Base-by-base conservation (phyloP, 2,329 filamentous ascomycete genomes). In the Phialophora tarda region DNA sequence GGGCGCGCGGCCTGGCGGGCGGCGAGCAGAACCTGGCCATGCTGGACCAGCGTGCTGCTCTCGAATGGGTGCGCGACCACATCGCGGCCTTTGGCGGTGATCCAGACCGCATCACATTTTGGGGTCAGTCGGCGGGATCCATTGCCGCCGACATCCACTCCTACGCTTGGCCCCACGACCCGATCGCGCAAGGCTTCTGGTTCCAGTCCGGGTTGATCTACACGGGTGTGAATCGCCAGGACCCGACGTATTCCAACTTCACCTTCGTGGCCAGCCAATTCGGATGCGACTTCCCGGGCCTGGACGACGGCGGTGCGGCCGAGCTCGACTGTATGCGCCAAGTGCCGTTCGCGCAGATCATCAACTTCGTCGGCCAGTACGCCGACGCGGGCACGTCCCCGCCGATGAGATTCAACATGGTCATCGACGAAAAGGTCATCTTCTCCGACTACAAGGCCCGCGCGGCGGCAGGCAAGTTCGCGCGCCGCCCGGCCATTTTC, bases 61-160 rank as follows among this genome's bases (percentile, higher is more conserved):
- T 86, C 0, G 81, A 85, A 73, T 86, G 84, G 84, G 74, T 84
- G 0, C 77, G 77, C 2, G 77, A 81, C 50, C 85, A 86, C 71
- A 82, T 85, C 24, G 78, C 71, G 8, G 74, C 75, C 0, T 87
- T 87, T 68, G 83, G 83, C 21, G 85, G 85, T 14, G 81, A 84
- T 66, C 75, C 79, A 1, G 55, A 73, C 0, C 74, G 75, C n/a
- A 83, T 85, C 67, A 78, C 78, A 0, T 75, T 83, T 26, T 82
- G 80, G 72, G 83, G 83, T 12, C 79, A 83, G 51, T 82, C 81
- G 28, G 82, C 83, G 11, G 63, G 64, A 5, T 60, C 66, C 11
- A 30, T 47, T 17, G 14, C 23, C 30, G 47, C 50, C 1, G 65
- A 68, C 50, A 41, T 58, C 53, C 58, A 73, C 71, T 48, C 47